Percentiles rank a stretch among this genome's conserved stretches.
Evolutionary conservation across 768 basidiomycete species (phyloP).

Genomic region (Lyophyllum shimeji): DNA sequence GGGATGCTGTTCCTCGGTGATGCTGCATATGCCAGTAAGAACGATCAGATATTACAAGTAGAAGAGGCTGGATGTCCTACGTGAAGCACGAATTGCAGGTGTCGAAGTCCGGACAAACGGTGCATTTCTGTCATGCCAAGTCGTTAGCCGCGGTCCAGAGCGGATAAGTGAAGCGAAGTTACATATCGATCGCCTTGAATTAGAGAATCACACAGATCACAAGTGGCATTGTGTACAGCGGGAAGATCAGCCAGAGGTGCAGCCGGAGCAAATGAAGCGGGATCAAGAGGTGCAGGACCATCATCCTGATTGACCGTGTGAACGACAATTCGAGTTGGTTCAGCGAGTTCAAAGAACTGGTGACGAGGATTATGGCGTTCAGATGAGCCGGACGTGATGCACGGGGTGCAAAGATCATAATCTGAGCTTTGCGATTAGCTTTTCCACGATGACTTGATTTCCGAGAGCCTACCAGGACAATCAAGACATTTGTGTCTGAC

Average conservation of each 20-base stretch:
- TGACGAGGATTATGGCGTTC: constrained; percentile 62
- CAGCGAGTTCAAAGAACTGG: constrained; percentile 67
- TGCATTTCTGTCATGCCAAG: constrained; percentile 59
- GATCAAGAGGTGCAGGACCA: constrained; percentile 24
- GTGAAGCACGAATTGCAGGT: constrained; percentile 69
- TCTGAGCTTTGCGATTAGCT: constrained; percentile 37
- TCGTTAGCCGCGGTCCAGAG: not conserved
- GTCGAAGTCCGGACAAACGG: constrained; percentile 83
- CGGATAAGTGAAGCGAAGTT: constrained; percentile 5
- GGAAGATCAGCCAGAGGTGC: constrained; percentile 16
- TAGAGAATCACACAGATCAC: constrained; percentile 73
- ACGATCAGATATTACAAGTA: not conserved
- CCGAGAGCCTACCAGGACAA: constrained; percentile 53
- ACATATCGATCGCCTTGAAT: constrained; percentile 77
- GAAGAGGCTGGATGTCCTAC: constrained; percentile 27
- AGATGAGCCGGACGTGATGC: constrained; percentile 48
- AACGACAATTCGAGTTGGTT: constrained; percentile 63
- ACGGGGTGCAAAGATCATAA: constrained; percentile 69
- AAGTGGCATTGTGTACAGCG: constrained; percentile 62
- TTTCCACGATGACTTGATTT: not conserved
- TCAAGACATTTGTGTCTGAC: constrained; percentile 80
- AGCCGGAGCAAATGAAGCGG: constrained; percentile 9
- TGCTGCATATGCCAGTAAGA: constrained; percentile 34
- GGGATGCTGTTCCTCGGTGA: constrained; percentile 75
- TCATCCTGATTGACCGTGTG: constrained; percentile 55